Evolutionary conservation across 2,329 filamentous ascomycete species (phyloP), one percentile per base, ranked within the genome.

Genomic region (Alternaria sp.): DNA sequence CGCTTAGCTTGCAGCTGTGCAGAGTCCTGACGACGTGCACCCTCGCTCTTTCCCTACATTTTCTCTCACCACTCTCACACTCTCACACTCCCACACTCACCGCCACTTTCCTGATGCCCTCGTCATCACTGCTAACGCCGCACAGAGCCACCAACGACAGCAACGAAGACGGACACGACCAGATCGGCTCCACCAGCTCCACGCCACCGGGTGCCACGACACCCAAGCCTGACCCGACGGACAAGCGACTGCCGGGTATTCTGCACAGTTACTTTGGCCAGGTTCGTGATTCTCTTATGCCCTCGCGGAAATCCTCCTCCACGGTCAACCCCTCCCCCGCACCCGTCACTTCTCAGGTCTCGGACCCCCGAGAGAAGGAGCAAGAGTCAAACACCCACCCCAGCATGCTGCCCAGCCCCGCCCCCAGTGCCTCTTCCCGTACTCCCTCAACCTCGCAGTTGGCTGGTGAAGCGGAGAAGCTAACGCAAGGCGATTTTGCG

Each of bases 191-290:
- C 61, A 87, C 84, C 80, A 91, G 93, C 74, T 94, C 92, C 58
- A 96, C 94, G 75, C 92, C 94, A 76, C 96, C 94, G 73, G 94
- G 94, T 77, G 89, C 97, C 80, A 92, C 93, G 71, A 99, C 96
- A 67, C 96, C 96, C 72, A 92, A 94, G 77, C 96, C 96, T 71
- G 95, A 98, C 83, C 90, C 92, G 68, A 90, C 92, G 78, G 96
- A 99, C 85, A 97, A 97, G 84, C 92, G 96, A 83, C 87, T 97
- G 79, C 96, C 96, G 72, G 93, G 94, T 80, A 97, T 98, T 85
- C 91, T 96, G 87, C 88, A 90, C 82, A 96, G 91, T 86, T 97
- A 96, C 87, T 97, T 98, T 88, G 92, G 91, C 85, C 96, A 99
- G 95, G 96, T 99, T 97, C 90, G 96, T 97, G 88, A 88, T 70